A percentile compares a stretch with the other conserved stretches of the same genome.
Conservation (phyloP, 352 stramenopile species). For the Pythium oligandrum region DNA sequence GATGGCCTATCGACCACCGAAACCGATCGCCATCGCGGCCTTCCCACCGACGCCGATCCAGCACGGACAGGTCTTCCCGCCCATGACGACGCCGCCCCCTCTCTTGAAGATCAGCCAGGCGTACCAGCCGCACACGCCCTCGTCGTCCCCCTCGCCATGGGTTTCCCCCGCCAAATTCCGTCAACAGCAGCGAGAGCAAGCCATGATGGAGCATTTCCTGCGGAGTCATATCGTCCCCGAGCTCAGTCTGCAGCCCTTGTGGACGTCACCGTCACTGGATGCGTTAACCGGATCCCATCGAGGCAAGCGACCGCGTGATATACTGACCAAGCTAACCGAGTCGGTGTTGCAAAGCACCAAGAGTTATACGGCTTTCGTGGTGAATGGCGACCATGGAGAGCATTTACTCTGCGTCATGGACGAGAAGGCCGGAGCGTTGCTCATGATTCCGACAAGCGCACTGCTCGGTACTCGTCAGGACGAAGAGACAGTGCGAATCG, state of each 20-base stretch:
- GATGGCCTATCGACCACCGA: conserved; percentile 7
- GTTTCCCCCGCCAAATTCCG: conserved; percentile 20
- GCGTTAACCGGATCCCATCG: conserved; percentile 1
- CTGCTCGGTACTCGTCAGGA: neutral
- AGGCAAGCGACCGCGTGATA: neutral
- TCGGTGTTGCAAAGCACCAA: neutral
- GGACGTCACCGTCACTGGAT: conserved; percentile 17
- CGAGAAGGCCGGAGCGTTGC: conserved; percentile 3
- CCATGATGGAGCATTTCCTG: conserved; percentile 15
- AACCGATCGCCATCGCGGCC: neutral
- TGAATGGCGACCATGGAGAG: conserved; percentile 8
- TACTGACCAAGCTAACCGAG: conserved; percentile 1
- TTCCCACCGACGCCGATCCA: neutral
- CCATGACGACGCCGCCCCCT: neutral
- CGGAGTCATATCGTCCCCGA: conserved; percentile 20
- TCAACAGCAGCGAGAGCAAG: conserved; percentile 17
- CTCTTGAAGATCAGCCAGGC: neutral
- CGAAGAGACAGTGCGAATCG: neutral
- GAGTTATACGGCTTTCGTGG: neutral
- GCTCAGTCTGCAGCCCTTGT: conserved; percentile 9
- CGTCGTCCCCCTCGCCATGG: neutral
- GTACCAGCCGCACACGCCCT: neutral
- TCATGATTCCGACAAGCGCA: conserved; percentile 9
- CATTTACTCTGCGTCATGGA: neutral
- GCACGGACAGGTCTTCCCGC: neutral